These are phyloP conservation scores for Cytospora piceae DNA, from an alignment of 2,329 filamentous ascomycete genomes.

Conservation along the genomic window DNA sequence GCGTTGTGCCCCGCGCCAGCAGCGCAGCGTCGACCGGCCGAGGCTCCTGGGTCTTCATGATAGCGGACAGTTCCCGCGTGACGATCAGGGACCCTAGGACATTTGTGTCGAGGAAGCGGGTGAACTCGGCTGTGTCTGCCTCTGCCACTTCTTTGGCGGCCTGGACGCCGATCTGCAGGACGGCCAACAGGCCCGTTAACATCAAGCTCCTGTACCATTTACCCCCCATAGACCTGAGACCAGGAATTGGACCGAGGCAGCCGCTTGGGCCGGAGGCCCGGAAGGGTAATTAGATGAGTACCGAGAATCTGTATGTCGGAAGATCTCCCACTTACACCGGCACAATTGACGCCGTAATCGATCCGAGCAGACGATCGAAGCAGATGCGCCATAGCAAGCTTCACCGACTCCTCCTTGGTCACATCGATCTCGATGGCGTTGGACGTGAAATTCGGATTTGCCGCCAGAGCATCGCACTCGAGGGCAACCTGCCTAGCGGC, in stretches of 20 bases:
- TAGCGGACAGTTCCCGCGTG: background rate
- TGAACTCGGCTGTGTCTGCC: background rate
- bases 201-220: no score
- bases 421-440: background rate
- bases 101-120: background rate
- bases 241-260: no score
- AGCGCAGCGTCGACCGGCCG: background rate
- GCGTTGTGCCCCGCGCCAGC: background rate
- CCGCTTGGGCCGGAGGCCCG: no score
- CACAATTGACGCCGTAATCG: slow-evolving; percentile 11
- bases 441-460: background rate
- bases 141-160: background rate
- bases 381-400: background rate
- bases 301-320: no score
- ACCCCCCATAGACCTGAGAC: no score
- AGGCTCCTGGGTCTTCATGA: slow-evolving; percentile 7
- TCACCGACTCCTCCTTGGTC: background rate
- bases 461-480: background rate
- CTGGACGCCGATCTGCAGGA: background rate
- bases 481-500: slow-evolving; percentile 4
- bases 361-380: background rate
- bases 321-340: background rate
- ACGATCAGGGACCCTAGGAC: background rate
- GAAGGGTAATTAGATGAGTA: no score
- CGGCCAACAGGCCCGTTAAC: no score